Base-by-base conservation (phyloP, 768 basidiomycete genomes). In the Leccinellum rugosiceps region DNA sequence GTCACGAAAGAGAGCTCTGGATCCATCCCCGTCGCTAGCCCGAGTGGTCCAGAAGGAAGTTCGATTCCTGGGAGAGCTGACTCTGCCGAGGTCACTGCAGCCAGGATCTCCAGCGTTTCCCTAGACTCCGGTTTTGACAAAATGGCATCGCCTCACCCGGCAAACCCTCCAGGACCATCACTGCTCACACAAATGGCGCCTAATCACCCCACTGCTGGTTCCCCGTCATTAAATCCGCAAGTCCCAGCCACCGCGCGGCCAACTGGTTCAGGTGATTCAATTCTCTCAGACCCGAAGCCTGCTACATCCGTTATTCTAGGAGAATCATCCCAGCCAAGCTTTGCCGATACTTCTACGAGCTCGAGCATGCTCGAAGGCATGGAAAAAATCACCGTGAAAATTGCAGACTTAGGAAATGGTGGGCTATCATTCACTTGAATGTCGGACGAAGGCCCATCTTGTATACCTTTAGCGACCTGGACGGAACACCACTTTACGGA, bases 401-500 rank as follows among this genome's bases (percentile, higher is more conserved):
- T 99, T 68, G 97, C 96, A 30, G 97, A 99, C 81, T 75, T 99
- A 53, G 97, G 97, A 8, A 98, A 98, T 72, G 93, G 48, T 31
- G 34, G 4, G 43, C 50, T 34, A 4, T n/a, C 13, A 8, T 19
- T 19, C 15, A 10, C 5, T 47, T 10, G 30, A 50, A 23, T 41
- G 6, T 50, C 13, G 1, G 25, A 41, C 32, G 48, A 13, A 10
- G 3, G 5, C 50, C 59, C 51, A 58, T 56, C 9, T 25, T 7
- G 38, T 49, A 48, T 53, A 30, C 51, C 43, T 52, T 44, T 58
- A 72, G 90, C 90, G 10, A 92, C 90, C 1, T 92, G 90, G 90
- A 84, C 84, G 30, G 91, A 96, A 66, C 92, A 98, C 63, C 97
- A 98, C 69, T 99, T 98, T 63, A 98, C 97, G 44, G 96, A 99